Evolutionary conservation across 225 moss, liverwort and hornwort genomes (phyloP), one percentile per base, ranked within the genome.

Genomic region (Climacium dendroides): DNA sequence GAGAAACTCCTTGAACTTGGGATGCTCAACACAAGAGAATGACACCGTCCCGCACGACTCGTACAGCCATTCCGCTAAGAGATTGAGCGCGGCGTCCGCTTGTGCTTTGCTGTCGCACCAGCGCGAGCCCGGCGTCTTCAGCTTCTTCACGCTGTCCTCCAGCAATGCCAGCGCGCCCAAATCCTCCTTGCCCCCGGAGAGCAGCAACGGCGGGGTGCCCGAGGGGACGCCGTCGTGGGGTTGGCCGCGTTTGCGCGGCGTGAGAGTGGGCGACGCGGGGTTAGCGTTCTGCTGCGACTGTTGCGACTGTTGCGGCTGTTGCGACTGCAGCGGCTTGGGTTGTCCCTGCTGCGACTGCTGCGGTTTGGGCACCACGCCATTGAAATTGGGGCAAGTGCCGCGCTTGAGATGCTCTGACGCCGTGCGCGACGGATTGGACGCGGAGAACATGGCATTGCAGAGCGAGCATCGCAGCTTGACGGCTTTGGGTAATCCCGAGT

Each of bases 361-460:
- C 80, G 94, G 94, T 9, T 94, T 93, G 82, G 95, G 90, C 83
- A 96, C 91, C 86, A 91, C 79, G 67, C 96, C 97, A 88, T 95
- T 94, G 90, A 97, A 97, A 95, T 95, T 94, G 70, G 97, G 97
- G 89, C 97, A 97, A 17, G 97, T 97, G 45, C 97, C 97, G 41
- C 97, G 94, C 95, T 97, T 97, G 54, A 97, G 89, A 75, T 97
- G 97, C 89, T 97, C 97, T 5, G 94, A 94, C 19, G 97, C 97
- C n/a, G 97, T 97, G 29, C 97, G 97, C 25, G 97, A 96, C 35
- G 97, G 97, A 89, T 97, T 97, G 85, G 97, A 97, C 61, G 97
- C 97, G 41, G 97, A 97, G 81, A 97, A 97, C 96, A 96, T 96
- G 79, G 97, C 97, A 93, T 93, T 97, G 96, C 97, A 97, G 15